A percentile compares a stretch with the other conserved stretches of the same genome.
These are phyloP conservation scores for Brassica rapa DNA, from an alignment of 345 rosid species.

Conservation along the genomic window DNA sequence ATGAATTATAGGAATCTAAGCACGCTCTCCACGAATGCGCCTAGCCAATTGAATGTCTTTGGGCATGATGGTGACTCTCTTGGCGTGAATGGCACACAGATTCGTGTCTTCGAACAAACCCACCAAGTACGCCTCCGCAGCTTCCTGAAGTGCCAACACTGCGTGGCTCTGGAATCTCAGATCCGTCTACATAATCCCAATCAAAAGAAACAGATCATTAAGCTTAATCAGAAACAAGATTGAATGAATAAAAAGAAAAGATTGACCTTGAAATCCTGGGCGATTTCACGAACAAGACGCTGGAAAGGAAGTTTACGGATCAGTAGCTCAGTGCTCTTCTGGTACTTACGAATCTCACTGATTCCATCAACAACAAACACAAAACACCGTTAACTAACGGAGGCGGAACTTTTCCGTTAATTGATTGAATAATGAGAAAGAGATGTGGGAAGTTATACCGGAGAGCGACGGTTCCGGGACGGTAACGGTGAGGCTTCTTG, in stretches of 20 bases:
- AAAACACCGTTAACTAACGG: background rate
- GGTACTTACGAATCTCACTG: constrained; percentile 61
- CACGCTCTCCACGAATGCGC: constrained; percentile 76
- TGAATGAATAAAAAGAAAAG: background rate
- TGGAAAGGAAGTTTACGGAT: constrained; percentile 75
- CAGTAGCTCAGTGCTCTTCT: constrained; percentile 69
- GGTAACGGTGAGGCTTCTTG: constrained; percentile 75
- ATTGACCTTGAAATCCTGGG: constrained; percentile 55
- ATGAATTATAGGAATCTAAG: constrained; percentile 33
- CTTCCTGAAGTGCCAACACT: constrained; percentile 70
- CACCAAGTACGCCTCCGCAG: constrained; percentile 69
- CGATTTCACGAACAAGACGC: constrained; percentile 76
- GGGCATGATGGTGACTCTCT: constrained; percentile 76
- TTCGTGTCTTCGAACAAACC: constrained; percentile 66
- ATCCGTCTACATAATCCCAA: constrained; percentile 44
- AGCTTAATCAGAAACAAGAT: background rate
- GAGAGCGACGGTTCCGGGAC: constrained; percentile 76
- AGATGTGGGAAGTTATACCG: constrained; percentile 39
- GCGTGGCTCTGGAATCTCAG: constrained; percentile 81
- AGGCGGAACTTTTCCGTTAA: too few relatives aligned
- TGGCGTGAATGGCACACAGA: constrained; percentile 62
- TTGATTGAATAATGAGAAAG: background rate
- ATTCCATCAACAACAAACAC: background rate
- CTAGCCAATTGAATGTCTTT: constrained; percentile 66
- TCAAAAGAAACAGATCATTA: background rate